Evolutionary conservation across 371 early-diverging fungal genomes (phyloP).

Genomic region (Mucor ambiguus): DNA sequence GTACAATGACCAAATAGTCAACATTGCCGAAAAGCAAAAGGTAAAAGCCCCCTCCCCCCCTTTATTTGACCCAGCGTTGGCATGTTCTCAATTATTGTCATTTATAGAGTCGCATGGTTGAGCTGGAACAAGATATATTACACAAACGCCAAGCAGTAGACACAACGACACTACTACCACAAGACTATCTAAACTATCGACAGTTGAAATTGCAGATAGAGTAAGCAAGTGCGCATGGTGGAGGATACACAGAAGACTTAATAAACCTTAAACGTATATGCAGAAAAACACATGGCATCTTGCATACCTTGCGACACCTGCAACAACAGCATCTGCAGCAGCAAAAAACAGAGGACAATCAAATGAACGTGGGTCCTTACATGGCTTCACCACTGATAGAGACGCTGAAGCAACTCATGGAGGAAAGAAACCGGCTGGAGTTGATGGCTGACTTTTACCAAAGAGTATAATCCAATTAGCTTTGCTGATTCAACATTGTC

Average conservation of each 20-base stretch:
- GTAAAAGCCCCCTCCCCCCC: background rate
- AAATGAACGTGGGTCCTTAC: background rate
- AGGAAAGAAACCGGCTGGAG: background rate
- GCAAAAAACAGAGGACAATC: background rate
- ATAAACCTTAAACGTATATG: background rate
- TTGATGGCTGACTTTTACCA: background rate
- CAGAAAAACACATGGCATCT: constrained; percentile 15
- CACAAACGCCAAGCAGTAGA: background rate
- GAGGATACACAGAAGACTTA: background rate
- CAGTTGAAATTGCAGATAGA: background rate
- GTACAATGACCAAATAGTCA: background rate
- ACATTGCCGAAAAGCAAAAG: background rate
- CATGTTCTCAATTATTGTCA: background rate
- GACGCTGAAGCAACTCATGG: background rate
- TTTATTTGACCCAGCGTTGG: background rate
- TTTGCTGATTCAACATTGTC: too few relatives aligned
- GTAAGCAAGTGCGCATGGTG: background rate
- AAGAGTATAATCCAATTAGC: background rate
- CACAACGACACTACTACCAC: background rate
- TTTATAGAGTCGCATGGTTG: constrained; percentile 1
- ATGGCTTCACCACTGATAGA: background rate
- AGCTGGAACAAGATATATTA: constrained; percentile 2
- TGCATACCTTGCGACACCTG: constrained; percentile 5
- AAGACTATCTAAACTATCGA: background rate
- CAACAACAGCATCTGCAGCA: background rate